Evolutionary conservation across 164 flowering plant species (phyloP).

Genomic region (Annona cherimola): DNA sequence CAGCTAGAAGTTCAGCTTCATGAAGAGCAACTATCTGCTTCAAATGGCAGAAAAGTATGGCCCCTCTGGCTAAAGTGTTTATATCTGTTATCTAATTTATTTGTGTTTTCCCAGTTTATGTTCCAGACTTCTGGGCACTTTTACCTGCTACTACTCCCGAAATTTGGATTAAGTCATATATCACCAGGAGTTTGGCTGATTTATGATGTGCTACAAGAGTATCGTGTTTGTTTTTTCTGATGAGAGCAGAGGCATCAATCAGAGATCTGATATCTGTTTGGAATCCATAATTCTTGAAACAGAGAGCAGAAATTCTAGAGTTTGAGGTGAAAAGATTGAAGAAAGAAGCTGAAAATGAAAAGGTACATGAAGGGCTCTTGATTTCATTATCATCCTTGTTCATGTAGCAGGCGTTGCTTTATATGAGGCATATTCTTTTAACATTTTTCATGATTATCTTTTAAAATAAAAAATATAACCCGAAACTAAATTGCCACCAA

Average conservation of each 20-base stretch:
- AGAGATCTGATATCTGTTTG: conserved; percentile 1
- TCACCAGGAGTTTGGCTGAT: too few relatives aligned
- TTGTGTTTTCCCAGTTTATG: not conserved
- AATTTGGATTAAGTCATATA: not conserved
- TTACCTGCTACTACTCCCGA: not conserved
- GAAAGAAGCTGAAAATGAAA: conserved; percentile 79
- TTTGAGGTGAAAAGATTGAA: conserved; percentile 45
- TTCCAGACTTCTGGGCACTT: not conserved
- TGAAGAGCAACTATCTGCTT: conserved; percentile 56
- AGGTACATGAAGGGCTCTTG: conserved; percentile 48
- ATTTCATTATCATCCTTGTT: not conserved
- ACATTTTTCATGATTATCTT: too few relatives aligned
- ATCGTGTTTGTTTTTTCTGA: too few relatives aligned
- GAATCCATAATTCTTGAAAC: conserved; percentile 22
- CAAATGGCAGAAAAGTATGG: conserved; percentile 52
- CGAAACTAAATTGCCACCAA: too few relatives aligned
- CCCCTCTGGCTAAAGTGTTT: not conserved
- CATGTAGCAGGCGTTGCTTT: too few relatives aligned
- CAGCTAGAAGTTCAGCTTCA: conserved; percentile 71
- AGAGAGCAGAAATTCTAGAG: conserved; percentile 78
- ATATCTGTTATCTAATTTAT: not conserved
- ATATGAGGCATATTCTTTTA: too few relatives aligned
- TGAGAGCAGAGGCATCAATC: not conserved
- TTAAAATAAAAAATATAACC: too few relatives aligned
- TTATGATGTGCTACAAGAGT: too few relatives aligned